phyloP scores from a whole-genome alignment of 2,329 filamentous ascomycete species.

The Penicillium sp. region DNA sequence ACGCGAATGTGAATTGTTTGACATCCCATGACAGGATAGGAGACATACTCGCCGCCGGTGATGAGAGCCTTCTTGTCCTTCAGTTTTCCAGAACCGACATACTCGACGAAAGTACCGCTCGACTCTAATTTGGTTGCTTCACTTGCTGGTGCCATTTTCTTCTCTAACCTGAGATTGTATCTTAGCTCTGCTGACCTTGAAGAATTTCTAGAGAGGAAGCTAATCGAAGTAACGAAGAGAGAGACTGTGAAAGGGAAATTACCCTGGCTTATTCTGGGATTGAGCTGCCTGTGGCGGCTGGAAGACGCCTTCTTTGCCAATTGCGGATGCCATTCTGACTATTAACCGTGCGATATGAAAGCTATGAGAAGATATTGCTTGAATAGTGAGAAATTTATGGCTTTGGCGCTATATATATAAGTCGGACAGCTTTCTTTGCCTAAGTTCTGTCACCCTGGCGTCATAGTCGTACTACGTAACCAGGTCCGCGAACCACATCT shows the following conservation, averaged over 20 bases:
- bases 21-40: constrained; percentile 48
- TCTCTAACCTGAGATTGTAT: constrained; percentile 4
- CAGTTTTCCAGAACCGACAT: constrained; percentile 43
- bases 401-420: too few species aligned
- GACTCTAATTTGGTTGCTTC: constrained; percentile 30
- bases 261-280: constrained; percentile 25
- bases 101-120: constrained; percentile 25
- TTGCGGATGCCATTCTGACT: constrained; percentile 19
- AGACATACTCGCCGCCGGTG: constrained; percentile 48
- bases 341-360: too few species aligned
- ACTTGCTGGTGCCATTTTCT: constrained; percentile 24
- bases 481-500: too few species aligned
- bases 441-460: too few species aligned
- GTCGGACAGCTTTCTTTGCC: too few species aligned
- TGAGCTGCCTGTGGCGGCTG: constrained; percentile 17
- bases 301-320: constrained; percentile 21
- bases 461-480: too few species aligned
- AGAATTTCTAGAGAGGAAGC: too few species aligned
- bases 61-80: constrained; percentile 46
- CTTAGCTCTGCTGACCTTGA: too few species aligned
- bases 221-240: too few species aligned
- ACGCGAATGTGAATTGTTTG: constrained; percentile 35
- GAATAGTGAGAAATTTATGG: constrained; percentile 1
- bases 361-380: too few species aligned
- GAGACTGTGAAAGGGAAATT: too few species aligned